Evolutionary conservation across 1,284 basidiomycete genomes (phyloP).

Genomic region (Irpex lacteus): DNA sequence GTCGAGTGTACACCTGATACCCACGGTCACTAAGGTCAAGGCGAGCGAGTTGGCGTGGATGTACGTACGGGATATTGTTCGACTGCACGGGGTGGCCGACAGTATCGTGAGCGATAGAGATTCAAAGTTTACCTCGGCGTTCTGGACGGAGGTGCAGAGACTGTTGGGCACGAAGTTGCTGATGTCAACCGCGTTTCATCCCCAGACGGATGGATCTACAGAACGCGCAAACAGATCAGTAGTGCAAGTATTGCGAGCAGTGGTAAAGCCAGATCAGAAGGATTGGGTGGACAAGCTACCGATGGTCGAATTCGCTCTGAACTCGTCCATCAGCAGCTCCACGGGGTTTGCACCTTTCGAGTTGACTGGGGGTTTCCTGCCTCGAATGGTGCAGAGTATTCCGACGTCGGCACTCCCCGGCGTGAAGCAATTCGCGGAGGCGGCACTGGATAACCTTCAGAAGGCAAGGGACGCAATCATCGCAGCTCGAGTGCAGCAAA

Average conservation of each 20-base stretch:
- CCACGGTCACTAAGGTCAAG: too few relatives aligned
- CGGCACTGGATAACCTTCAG: conserved; percentile 15
- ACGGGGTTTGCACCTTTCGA: conserved; percentile 35
- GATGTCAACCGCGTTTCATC: too few relatives aligned
- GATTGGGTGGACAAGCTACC: conserved; percentile 31
- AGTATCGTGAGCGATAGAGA: too few relatives aligned
- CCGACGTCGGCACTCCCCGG: conserved; percentile 18
- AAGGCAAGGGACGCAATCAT: conserved; percentile 26
- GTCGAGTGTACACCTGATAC: too few relatives aligned
- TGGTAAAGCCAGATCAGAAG: conserved; percentile 27
- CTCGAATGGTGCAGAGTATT: conserved; percentile 22
- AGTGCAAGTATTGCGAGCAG: conserved; percentile 15
- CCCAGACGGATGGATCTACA: too few relatives aligned
- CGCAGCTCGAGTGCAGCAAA: conserved; percentile 17
- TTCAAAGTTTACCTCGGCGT: too few relatives aligned
- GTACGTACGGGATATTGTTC: too few relatives aligned
- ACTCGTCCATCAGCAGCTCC: conserved; percentile 24
- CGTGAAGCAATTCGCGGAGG: conserved; percentile 20
- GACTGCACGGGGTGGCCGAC: too few relatives aligned
- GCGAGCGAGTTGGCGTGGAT: too few relatives aligned
- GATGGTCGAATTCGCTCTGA: conserved; percentile 32
- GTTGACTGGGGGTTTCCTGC: conserved; percentile 29
- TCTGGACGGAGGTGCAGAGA: too few relatives aligned
- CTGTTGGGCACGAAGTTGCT: too few relatives aligned
- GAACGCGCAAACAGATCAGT: too few relatives aligned